Base-by-base conservation (phyloP, 495 filamentous ascomycete genomes). In the Aspergillus kassunensis region DNA sequence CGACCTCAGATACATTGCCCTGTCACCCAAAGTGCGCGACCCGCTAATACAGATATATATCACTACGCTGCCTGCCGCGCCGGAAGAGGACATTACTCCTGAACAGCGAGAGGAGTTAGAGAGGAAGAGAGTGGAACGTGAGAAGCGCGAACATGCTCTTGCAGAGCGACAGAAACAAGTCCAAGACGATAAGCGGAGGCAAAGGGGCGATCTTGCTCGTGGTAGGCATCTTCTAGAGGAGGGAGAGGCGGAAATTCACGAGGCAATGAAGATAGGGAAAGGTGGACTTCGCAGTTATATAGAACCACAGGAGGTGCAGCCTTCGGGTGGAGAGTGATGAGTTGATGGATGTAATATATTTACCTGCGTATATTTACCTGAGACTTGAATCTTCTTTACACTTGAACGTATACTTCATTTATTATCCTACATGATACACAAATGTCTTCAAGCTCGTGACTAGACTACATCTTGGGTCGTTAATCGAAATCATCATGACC, bases 1-100 rank as follows among this genome's bases (percentile, higher is more conserved):
- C 0, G 91, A 97, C 67, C 61, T 95, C 15, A 82, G 89, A 42
- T 97, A 86, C 58, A 86, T 95, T 44, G 82, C 86, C n/a, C 73
- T 96, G 8, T 74, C 86, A n/a, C 65, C 82, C 0, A 74, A 81
- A 23, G 71, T 77, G 11, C 80, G 93, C 8, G 84, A 95, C 61
- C 75, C 82, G 10, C 72, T 98, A 8, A 77, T 96, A 16, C 81
- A 87, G 62, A 78, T 80, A 3, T 89, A 89, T 61, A 85, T 97
- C 21, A 78, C 85, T 34, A 87, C 82, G 2, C 67, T 97, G 2
- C 79, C 79, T 15, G 73, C 84, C 3, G 78, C 87, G 5, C 88
- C 88, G 0, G 77, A 81, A 27, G 59, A 72, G 19, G 68, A 68
- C n/a, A 57, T 75, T 40, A 72, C 74, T 13, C 65, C 67, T 2